A percentile compares a stretch with the other conserved stretches of the same genome.
These are phyloP conservation scores for Heritiera fomes DNA, from an alignment of 345 rosid species.

Conservation along the genomic window DNA sequence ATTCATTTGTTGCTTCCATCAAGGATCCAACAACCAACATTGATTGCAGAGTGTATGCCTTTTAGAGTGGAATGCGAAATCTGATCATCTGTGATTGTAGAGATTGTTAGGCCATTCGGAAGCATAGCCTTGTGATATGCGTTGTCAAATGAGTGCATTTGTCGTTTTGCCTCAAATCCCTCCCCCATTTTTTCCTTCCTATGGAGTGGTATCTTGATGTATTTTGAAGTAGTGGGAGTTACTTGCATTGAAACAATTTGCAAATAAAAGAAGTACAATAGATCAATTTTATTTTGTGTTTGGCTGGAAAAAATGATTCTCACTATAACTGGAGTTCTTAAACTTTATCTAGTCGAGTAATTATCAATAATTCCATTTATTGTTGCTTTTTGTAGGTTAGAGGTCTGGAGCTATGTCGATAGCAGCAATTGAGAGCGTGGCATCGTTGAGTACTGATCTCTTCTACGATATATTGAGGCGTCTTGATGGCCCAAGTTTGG, in stretches of 20 bases:
- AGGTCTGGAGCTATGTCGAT: constrained; percentile 31
- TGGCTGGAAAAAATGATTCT: neutral
- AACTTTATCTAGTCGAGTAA: constrained; percentile 4
- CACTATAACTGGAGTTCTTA: neutral
- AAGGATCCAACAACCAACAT: neutral
- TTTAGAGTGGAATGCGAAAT: neutral
- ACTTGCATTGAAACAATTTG: neutral
- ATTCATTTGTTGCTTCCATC: neutral
- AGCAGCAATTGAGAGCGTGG: constrained; percentile 40
- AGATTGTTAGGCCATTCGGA: neutral
- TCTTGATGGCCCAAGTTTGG: constrained; percentile 71
- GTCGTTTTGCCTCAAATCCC: neutral
- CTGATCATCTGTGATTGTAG: neutral
- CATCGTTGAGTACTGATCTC: constrained; percentile 57
- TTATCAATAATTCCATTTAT: constrained; percentile 6
- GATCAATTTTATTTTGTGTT: neutral
- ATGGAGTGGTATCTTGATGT: neutral
- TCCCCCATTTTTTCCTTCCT: neutral
- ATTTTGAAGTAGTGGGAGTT: neutral
- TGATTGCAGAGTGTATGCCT: neutral
- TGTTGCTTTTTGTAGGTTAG: constrained; percentile 13
- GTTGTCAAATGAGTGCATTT: neutral
- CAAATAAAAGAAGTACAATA: neutral
- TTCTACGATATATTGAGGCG: constrained; percentile 77
- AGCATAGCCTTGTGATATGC: neutral